Evolutionary conservation across 805 yeast genomes (phyloP).

Genomic region (Yamadazyma tumulicola): DNA sequence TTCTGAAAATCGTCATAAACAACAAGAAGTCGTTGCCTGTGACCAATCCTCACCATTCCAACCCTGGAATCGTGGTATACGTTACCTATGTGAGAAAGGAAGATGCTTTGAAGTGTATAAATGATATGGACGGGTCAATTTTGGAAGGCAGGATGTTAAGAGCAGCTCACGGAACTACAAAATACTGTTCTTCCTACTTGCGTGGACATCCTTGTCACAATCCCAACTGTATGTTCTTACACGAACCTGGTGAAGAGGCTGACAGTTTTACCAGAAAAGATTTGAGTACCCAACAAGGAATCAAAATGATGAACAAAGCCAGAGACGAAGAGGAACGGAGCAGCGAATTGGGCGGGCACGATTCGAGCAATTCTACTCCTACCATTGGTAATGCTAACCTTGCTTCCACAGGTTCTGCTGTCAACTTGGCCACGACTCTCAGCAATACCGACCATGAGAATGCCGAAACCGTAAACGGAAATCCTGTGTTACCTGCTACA

Average conservation of each 20-base stretch:
- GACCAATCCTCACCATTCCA: conserved; percentile 39
- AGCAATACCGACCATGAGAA: background rate
- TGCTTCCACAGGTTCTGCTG: conserved; percentile 10
- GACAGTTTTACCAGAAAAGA: conserved; percentile 93
- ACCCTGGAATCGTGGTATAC: conserved; percentile 88
- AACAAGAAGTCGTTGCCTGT: conserved; percentile 55
- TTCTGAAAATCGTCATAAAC: conserved; percentile 89
- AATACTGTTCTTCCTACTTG: conserved; percentile 93
- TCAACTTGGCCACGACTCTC: conserved; percentile 7
- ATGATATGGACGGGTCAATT: conserved; percentile 87
- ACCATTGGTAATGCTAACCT: conserved; percentile 10
- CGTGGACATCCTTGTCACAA: conserved; percentile 96
- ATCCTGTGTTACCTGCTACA: conserved; percentile 62
- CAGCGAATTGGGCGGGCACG: conserved; percentile 12
- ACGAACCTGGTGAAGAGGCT: conserved; percentile 99
- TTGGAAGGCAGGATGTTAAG: conserved; percentile 86
- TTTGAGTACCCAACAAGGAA: conserved; percentile 69
- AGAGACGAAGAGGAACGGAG: conserved; percentile 19
- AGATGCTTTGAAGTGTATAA: conserved; percentile 91
- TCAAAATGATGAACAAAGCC: conserved; percentile 40
- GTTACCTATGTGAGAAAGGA: conserved; percentile 92
- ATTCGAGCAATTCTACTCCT: conserved; percentile 1
- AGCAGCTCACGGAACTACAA: conserved; percentile 98
- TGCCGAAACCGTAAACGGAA: conserved; percentile 7
- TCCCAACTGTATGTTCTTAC: conserved; percentile 98